Percentiles rank a stretch among this genome's conserved stretches.
Evolutionary conservation across 805 yeast species (phyloP).

Genomic region (Komagataella pseudopastoris): DNA sequence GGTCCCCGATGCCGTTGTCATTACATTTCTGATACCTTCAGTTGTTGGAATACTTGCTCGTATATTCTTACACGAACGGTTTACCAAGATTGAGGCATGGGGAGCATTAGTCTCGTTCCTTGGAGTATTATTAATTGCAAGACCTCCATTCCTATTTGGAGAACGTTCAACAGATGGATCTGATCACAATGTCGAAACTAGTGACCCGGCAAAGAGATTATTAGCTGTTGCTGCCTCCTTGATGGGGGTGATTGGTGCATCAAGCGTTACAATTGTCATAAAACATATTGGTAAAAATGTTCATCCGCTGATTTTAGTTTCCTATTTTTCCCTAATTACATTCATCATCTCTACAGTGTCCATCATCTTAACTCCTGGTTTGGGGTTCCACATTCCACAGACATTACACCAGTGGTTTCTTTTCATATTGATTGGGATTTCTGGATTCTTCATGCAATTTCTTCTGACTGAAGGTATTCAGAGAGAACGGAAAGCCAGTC

Average conservation of each 20-base stretch:
- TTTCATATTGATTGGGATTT: slow-evolving; percentile 46
- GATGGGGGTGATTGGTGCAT: slow-evolving; percentile 57
- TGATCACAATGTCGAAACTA: slow-evolving; percentile 27
- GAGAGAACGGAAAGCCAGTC: slow-evolving; percentile 55
- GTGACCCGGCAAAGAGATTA: slow-evolving; percentile 40
- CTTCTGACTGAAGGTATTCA: slow-evolving; percentile 73
- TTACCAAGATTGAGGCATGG: slow-evolving; percentile 49
- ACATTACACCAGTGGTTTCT: slow-evolving; percentile 54
- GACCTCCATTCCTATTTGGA: slow-evolving; percentile 56
- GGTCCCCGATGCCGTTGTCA: slow-evolving; percentile 70
- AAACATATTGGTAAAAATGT: slow-evolving; percentile 67
- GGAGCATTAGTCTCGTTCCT: slow-evolving; percentile 56
- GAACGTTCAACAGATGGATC: slow-evolving; percentile 9
- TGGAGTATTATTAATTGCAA: slow-evolving; percentile 74
- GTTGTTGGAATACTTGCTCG: slow-evolving; percentile 67
- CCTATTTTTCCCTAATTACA: slow-evolving; percentile 57
- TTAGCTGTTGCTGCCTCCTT: slow-evolving; percentile 52
- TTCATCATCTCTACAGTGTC: slow-evolving; percentile 39
- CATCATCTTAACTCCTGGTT: slow-evolving; percentile 40
- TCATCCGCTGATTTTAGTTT: slow-evolving; percentile 70
- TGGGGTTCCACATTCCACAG: slow-evolving; percentile 47
- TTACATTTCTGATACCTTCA: slow-evolving; percentile 68
- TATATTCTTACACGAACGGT: slow-evolving; percentile 49
- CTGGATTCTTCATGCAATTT: slow-evolving; percentile 78
- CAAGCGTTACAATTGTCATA: slow-evolving; percentile 54